A percentile compares a stretch with the other conserved stretches of the same genome.
phyloP scores from a whole-genome alignment of 2,329 filamentous ascomycete genomes.

The Colletotrichum liriopes region DNA sequence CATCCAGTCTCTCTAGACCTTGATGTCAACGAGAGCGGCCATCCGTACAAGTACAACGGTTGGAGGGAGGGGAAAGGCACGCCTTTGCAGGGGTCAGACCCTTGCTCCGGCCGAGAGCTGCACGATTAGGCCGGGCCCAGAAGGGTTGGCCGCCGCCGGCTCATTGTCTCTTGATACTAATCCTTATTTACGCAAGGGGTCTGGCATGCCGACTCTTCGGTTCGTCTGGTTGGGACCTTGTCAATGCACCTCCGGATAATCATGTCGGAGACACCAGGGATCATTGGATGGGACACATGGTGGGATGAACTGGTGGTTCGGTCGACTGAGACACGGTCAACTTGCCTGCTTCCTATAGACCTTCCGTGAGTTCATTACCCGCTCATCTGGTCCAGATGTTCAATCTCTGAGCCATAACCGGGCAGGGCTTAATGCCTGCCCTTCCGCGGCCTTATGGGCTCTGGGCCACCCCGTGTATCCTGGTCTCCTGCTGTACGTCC shows the following conservation, averaged over 20 bases:
- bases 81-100: constrained; percentile 18
- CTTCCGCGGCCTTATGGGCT: neutral
- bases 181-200: neutral
- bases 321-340: constrained; percentile 36
- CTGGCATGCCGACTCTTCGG: neutral
- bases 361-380: constrained; percentile 14
- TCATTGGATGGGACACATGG: constrained; percentile 14
- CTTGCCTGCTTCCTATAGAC: constrained; percentile 6
- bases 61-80: neutral
- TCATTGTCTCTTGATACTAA: constrained; percentile 9
- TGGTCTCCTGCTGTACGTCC: neutral
- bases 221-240: neutral
- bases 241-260: constrained; percentile 8
- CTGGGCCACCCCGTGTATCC: neutral
- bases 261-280: constrained; percentile 1
- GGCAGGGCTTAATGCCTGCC: neutral
- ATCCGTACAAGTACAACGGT: neutral
- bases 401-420: neutral
- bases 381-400: constrained; percentile 9
- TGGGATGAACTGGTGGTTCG: constrained; percentile 21
- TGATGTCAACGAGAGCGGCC: constrained; percentile 3
- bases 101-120: constrained; percentile 35
- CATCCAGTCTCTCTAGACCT: neutral
- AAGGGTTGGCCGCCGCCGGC: neutral
- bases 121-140: constrained; percentile 6